These are phyloP conservation scores for Hyphopichia pseudoburtonii DNA, from an alignment of 1,139 yeast species.

Conservation along the genomic window DNA sequence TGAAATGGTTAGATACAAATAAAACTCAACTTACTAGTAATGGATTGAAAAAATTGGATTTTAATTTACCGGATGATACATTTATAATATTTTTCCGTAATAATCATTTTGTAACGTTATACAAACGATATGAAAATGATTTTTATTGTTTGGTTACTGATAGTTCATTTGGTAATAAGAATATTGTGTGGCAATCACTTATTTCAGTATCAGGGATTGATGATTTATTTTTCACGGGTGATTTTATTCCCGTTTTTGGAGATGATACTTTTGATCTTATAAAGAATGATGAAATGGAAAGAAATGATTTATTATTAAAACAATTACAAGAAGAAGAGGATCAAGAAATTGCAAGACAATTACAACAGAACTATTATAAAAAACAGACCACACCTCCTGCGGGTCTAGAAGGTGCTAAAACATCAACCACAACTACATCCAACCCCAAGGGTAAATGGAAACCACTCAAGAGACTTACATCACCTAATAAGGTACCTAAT, in stretches of 20 bases:
- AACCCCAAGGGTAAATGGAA: too few species aligned
- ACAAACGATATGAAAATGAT: constrained; percentile 49
- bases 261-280: constrained; percentile 14
- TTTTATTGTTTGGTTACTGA: constrained; percentile 72
- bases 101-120: constrained; percentile 77
- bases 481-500: too few species aligned
- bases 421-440: too few species aligned
- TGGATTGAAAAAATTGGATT: constrained; percentile 54
- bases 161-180: constrained; percentile 50
- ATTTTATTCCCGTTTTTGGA: constrained; percentile 46
- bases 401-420: too few species aligned
- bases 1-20: constrained; percentile 49
- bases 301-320: constrained; percentile 48
- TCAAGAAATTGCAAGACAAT: constrained; percentile 45
- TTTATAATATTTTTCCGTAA: constrained; percentile 76
- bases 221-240: constrained; percentile 66
- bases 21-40: constrained; percentile 69
- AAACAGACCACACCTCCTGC: constrained; percentile 5
- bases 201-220: constrained; percentile 63
- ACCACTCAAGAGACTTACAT: background rate
- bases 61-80: constrained; percentile 35
- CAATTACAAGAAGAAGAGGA: constrained; percentile 67
- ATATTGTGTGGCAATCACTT: constrained; percentile 76
- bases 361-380: constrained; percentile 33
- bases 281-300: constrained; percentile 16